These are phyloP conservation scores for Irpex rosettiformis DNA, from an alignment of 1,284 basidiomycete species.

Conservation along the genomic window DNA sequence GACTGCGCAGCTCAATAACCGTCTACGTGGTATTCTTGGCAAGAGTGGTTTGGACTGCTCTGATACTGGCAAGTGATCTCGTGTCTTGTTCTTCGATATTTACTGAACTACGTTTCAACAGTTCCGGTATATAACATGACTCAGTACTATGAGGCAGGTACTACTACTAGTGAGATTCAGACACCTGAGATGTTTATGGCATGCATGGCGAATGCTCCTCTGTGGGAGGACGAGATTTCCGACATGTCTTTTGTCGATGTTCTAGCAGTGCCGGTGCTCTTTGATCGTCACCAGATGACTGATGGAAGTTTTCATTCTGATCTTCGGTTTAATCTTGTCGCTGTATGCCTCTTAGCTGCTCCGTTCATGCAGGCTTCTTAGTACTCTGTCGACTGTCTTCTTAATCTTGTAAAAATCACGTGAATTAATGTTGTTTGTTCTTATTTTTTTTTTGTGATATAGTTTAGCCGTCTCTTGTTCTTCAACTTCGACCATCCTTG, in stretches of 20 bases:
- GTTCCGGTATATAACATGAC: background rate
- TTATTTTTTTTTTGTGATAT: too few species aligned
- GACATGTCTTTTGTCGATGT: background rate
- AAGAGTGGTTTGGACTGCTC: background rate
- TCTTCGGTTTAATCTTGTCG: background rate
- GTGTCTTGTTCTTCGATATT: background rate
- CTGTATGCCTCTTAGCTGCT: background rate
- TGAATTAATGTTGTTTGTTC: too few species aligned
- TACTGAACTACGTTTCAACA: background rate
- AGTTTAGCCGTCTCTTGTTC: too few species aligned
- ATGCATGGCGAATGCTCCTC: background rate
- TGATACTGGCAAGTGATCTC: background rate
- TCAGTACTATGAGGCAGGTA: background rate
- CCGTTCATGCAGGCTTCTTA: background rate
- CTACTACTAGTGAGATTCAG: background rate
- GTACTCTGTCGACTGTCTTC: too few species aligned
- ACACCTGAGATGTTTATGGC: background rate
- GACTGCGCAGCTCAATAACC: background rate
- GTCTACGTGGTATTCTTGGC: background rate
- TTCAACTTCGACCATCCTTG: too few species aligned
- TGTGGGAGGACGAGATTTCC: background rate
- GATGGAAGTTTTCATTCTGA: background rate
- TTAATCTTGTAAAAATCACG: too few species aligned
- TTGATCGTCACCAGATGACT: background rate
- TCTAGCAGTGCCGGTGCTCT: background rate